Percentiles rank a stretch among this genome's conserved stretches.
These are phyloP conservation scores for Trichoderma oligosporum DNA, from an alignment of 2,329 filamentous ascomycete genomes.

Conservation along the genomic window DNA sequence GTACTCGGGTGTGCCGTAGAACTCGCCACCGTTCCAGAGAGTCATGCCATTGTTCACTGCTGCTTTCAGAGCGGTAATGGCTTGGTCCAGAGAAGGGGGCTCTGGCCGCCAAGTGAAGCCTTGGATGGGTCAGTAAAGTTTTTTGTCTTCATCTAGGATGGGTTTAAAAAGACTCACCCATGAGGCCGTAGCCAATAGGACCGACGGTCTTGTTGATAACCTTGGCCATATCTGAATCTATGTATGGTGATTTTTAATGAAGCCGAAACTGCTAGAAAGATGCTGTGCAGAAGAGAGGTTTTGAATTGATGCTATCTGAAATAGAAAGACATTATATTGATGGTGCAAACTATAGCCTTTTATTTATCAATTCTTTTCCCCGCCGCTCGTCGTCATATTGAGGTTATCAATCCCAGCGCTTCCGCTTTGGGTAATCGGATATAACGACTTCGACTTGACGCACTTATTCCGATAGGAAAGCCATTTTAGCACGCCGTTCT, in stretches of 20 bases:
- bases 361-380: background rate
- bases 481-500: background rate
- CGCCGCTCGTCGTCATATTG: background rate
- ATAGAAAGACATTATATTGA: background rate
- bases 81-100: constrained; percentile 42
- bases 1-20: constrained; percentile 58
- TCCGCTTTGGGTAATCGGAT: constrained; percentile 4
- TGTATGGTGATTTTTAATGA: background rate
- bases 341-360: background rate
- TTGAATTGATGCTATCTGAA: background rate
- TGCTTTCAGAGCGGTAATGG: constrained; percentile 54
- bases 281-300: background rate
- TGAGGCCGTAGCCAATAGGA: constrained; percentile 51
- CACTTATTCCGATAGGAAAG: constrained; percentile 5
- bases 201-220: constrained; percentile 46
- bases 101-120: constrained; percentile 43
- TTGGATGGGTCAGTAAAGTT: constrained; percentile 21
- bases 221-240: constrained; percentile 19
- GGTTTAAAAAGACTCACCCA: constrained; percentile 40
- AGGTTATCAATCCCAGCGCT: background rate
- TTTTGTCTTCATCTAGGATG: background rate
- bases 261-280: background rate
- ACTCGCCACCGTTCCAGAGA: constrained; percentile 61
- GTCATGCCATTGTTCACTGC: constrained; percentile 44
- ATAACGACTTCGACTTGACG: background rate